phyloP scores from a whole-genome alignment of 768 basidiomycete species.

The Mycena filopes region DNA sequence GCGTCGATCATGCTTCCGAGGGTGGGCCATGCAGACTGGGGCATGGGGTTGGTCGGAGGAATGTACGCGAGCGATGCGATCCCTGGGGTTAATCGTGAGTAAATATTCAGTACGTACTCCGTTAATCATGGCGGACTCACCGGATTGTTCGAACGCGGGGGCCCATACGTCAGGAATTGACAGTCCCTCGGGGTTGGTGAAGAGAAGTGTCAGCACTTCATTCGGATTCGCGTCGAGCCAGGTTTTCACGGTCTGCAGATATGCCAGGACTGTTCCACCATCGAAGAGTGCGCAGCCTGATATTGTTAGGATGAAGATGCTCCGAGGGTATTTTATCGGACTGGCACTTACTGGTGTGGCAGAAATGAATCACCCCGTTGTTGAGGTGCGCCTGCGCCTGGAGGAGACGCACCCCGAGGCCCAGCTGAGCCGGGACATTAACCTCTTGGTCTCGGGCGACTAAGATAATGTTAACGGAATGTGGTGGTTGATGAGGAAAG shows the following conservation, averaged over 20 bases:
- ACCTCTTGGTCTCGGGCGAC: conserved; percentile 54
- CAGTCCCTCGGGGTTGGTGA: conserved; percentile 71
- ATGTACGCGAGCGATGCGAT: conserved; percentile 59
- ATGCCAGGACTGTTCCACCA: conserved; percentile 59
- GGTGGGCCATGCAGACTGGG: conserved; percentile 55
- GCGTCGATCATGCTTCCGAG: conserved; percentile 57
- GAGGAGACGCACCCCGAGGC: conserved; percentile 44
- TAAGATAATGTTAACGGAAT: no score
- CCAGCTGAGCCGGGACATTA: conserved; percentile 45
- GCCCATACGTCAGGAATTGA: conserved; percentile 60
- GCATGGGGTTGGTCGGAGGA: conserved; percentile 53
- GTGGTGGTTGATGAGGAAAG: no score
- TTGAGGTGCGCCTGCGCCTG: conserved; percentile 51
- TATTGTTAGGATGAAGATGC: no score
- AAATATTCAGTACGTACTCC: background rate
- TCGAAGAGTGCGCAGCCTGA: conserved; percentile 64
- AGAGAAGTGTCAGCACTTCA: conserved; percentile 72
- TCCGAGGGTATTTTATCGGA: no score
- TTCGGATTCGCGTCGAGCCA: conserved; percentile 71
- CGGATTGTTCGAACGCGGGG: conserved; percentile 61
- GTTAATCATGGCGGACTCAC: conserved; percentile 39
- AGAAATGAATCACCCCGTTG: conserved; percentile 66
- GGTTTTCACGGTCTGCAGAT: conserved; percentile 61
- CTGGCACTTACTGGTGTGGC: conserved; percentile 76
- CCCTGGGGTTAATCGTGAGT: conserved; percentile 37